Evolutionary conservation across 2,329 filamentous ascomycete genomes (phyloP), one percentile per base, ranked within the genome.

Genomic region (Fusarium tricinctum): DNA sequence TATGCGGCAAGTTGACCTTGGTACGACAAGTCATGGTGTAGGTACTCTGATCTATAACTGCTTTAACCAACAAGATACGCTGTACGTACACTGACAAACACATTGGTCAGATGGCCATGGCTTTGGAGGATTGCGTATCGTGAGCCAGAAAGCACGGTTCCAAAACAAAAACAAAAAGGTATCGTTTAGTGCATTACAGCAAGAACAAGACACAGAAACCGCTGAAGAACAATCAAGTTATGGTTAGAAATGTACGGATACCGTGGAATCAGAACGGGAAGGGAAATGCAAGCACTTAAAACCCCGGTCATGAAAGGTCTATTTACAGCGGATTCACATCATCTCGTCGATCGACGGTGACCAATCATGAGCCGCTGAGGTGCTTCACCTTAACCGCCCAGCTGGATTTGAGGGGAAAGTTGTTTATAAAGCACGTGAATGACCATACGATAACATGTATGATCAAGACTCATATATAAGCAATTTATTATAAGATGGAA

Each of bases 251-350:
- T 66, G 35, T 43, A 23, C 23, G 23, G 23, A 23, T 23, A 19
- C 8, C 23, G 33, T 42, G 40, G 30, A 50, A 56, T 56, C 45
- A 8, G 20, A 53, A n/a, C 33, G 33, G 33, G 33, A 38, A 38
- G 17, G 35, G 35, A 45, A 43, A 72, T 73, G 71, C 71, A 73
- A 73, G 71, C 71, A 73, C 71, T 73, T 73, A 70, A 73, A 73
- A 55, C 71, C 71, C 71, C 28, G 66, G 70, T 73, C 70, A 12
- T 42, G 46, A 49, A 38, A 53, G 53, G 62, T 50, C 56, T 67
- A 69, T 69, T 71, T 69, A 44, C 58, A 47, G 56, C n/a, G 59
- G 38, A 54, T 49, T 39, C 35, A 35, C 38, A 40, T 48, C 61
- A 49, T 55, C 61, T 42, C 33, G 51, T 53, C 35, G 44, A 61